Conservation (phyloP, 1,284 basidiomycete genomes). For the Mrakiaceae sp. region DNA sequence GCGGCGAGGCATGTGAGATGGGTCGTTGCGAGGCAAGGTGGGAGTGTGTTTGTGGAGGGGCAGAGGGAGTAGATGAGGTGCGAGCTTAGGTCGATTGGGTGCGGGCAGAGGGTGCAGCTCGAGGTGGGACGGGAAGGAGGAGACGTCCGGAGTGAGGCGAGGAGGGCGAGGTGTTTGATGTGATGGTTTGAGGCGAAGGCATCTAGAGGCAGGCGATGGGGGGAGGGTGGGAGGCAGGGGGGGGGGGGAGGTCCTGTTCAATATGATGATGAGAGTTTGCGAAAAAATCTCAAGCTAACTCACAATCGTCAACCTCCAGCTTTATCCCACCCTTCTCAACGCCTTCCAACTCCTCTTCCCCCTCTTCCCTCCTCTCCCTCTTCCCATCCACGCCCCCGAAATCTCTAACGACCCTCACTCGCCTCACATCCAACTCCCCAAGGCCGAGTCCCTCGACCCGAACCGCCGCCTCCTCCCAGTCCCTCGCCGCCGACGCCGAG, state of each 20-base stretch:
- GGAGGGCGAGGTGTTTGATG: not conserved
- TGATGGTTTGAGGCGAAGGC: constrained; percentile 1
- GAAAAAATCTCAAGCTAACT: not conserved
- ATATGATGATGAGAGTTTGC: not conserved
- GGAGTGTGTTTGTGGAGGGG: not conserved
- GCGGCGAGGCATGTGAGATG: constrained; percentile 11
- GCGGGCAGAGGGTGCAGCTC: not conserved
- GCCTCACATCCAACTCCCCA: too few relatives aligned
- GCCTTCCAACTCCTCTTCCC: not conserved
- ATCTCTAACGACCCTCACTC: not conserved
- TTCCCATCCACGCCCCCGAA: constrained; percentile 12
- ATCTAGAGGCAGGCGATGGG: not conserved
- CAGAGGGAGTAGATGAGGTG: not conserved
- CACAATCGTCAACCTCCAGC: constrained; percentile 14
- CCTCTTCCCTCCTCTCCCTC: not conserved
- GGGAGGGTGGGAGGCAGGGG: too few relatives aligned
- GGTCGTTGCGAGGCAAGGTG: not conserved
- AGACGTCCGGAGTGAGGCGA: not conserved
- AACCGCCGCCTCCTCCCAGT: constrained; percentile 2
- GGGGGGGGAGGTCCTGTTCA: too few relatives aligned
- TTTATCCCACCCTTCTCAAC: not conserved
- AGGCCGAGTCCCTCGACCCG: too few relatives aligned
- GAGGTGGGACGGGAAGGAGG: not conserved
- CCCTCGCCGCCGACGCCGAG: not conserved
- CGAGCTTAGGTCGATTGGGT: not conserved